Conservation (phyloP, 2,329 filamentous ascomycete species). For the Alternaria viburni region DNA sequence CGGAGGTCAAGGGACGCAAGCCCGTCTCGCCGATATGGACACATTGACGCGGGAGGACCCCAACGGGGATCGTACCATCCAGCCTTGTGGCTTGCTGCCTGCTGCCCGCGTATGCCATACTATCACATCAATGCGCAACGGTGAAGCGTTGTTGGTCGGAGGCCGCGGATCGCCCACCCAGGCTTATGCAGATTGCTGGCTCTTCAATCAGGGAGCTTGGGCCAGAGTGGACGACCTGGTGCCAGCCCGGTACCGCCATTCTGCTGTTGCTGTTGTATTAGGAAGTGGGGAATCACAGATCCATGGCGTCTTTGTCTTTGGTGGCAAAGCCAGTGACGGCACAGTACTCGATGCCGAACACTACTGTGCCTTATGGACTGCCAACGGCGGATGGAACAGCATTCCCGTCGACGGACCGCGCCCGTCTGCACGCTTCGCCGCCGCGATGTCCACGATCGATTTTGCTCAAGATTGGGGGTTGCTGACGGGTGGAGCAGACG, state of each 20-base stretch:
- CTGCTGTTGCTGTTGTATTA: slow-evolving; percentile 58
- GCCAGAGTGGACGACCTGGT: slow-evolving; percentile 69
- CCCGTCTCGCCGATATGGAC: slow-evolving; percentile 56
- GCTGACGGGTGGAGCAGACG: slow-evolving; percentile 73
- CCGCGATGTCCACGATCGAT: slow-evolving; percentile 57
- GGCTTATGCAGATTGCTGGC: slow-evolving; percentile 76
- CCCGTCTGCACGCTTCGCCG: slow-evolving; percentile 63
- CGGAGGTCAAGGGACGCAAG: slow-evolving; percentile 56
- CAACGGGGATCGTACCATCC: slow-evolving; percentile 22
- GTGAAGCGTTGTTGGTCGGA: slow-evolving; percentile 71
- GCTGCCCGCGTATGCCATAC: slow-evolving; percentile 73
- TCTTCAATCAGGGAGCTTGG: slow-evolving; percentile 70
- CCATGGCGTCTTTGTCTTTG: slow-evolving; percentile 53
- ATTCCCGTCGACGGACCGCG: slow-evolving; percentile 46
- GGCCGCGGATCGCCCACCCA: slow-evolving; percentile 78
- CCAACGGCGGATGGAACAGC: slow-evolving; percentile 59
- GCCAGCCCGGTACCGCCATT: slow-evolving; percentile 76
- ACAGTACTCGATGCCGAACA: slow-evolving; percentile 45
- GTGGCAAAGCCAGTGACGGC: slow-evolving; percentile 54
- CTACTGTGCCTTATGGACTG: slow-evolving; percentile 54
- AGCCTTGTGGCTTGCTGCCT: slow-evolving; percentile 44
- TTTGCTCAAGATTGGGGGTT: slow-evolving; percentile 62
- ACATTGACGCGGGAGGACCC: slow-evolving; percentile 37
- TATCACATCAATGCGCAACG: slow-evolving; percentile 67
- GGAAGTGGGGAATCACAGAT: slow-evolving; percentile 51